Percentiles rank a stretch among this genome's conserved stretches.
phyloP scores from a whole-genome alignment of 768 basidiomycete species.

The Boletus rufocinnamomeus region DNA sequence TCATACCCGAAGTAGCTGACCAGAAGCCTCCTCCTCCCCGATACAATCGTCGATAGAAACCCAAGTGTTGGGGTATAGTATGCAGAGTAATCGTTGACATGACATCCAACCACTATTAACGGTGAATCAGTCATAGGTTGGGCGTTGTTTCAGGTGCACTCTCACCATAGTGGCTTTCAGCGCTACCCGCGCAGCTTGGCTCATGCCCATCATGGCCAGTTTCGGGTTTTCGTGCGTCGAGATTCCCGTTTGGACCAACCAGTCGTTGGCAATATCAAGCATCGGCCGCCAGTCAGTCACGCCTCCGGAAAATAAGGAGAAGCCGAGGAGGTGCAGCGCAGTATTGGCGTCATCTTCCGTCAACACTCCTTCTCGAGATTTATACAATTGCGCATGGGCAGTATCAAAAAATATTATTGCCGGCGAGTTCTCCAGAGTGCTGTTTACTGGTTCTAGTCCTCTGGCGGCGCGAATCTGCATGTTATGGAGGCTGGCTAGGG shows the following conservation, averaged over 20 bases:
- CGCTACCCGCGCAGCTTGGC: slow-evolving; percentile 52
- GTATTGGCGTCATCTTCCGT: slow-evolving; percentile 74
- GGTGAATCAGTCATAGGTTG: slow-evolving; percentile 18
- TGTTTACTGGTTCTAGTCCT: slow-evolving; percentile 57
- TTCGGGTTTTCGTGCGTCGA: slow-evolving; percentile 65
- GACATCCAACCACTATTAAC: slow-evolving; percentile 72
- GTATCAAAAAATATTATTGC: slow-evolving; percentile 68
- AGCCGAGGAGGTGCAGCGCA: slow-evolving; percentile 74
- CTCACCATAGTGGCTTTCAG: slow-evolving; percentile 76
- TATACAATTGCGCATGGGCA: slow-evolving; percentile 64
- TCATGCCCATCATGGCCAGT: slow-evolving; percentile 56
- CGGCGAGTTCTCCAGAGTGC: slow-evolving; percentile 55
- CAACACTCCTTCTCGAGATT: slow-evolving; percentile 54
- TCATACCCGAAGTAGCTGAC: slow-evolving; percentile 32
- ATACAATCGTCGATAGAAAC: slow-evolving; percentile 67
- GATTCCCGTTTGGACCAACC: slow-evolving; percentile 70
- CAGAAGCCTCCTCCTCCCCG: slow-evolving; percentile 52
- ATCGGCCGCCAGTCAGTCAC: slow-evolving; percentile 68
- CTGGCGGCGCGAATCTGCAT: slow-evolving; percentile 61
- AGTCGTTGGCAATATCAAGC: slow-evolving; percentile 72
- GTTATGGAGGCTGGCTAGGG: slow-evolving; percentile 72
- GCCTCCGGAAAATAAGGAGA: slow-evolving; percentile 70
- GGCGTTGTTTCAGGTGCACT: slow-evolving; percentile 12
- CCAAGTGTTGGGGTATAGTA: slow-evolving; percentile 64
- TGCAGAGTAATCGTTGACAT: slow-evolving; percentile 64